phyloP scores from a whole-genome alignment of 306 rosid species.

The Pyrus pyrifolia region DNA sequence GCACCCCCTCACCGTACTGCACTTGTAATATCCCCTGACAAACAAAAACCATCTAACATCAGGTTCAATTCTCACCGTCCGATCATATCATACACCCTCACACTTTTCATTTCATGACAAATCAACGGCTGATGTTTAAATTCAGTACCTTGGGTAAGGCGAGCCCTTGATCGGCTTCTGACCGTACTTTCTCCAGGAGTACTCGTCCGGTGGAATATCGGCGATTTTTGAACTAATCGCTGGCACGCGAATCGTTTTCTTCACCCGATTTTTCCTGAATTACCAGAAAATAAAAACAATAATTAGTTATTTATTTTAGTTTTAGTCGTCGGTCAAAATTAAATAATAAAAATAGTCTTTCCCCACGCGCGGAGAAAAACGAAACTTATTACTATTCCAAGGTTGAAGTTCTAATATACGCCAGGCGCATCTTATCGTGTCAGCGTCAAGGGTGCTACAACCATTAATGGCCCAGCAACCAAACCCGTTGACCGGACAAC shows the following conservation, averaged over 20 bases:
- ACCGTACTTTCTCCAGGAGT: constrained; percentile 91
- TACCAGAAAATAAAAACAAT: not conserved
- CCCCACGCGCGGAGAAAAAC: not conserved
- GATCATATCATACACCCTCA: not conserved
- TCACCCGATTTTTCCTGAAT: constrained; percentile 72
- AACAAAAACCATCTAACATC: not conserved
- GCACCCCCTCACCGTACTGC: constrained; percentile 70
- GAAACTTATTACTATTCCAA: not conserved
- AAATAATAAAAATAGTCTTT: constrained; percentile 5
- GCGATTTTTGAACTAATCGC: constrained; percentile 81
- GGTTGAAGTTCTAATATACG: not conserved
- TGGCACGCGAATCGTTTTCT: constrained; percentile 64
- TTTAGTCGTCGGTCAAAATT: not conserved
- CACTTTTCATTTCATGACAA: not conserved
- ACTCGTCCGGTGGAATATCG: constrained; percentile 89
- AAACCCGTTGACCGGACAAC: constrained; percentile 33
- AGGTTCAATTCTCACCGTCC: not conserved
- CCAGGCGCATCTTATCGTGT: constrained; percentile 9
- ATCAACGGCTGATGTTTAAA: constrained; percentile 5
- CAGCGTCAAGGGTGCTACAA: constrained; percentile 40
- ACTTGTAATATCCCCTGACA: constrained; percentile 74
- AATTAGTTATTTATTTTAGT: not conserved
- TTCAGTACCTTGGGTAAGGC: constrained; percentile 69
- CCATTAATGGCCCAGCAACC: constrained; percentile 17
- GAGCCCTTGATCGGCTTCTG: constrained; percentile 94